Evolutionary conservation across 192 early-diverging fungal species (phyloP).

Genomic region (Coemansia sp.): DNA sequence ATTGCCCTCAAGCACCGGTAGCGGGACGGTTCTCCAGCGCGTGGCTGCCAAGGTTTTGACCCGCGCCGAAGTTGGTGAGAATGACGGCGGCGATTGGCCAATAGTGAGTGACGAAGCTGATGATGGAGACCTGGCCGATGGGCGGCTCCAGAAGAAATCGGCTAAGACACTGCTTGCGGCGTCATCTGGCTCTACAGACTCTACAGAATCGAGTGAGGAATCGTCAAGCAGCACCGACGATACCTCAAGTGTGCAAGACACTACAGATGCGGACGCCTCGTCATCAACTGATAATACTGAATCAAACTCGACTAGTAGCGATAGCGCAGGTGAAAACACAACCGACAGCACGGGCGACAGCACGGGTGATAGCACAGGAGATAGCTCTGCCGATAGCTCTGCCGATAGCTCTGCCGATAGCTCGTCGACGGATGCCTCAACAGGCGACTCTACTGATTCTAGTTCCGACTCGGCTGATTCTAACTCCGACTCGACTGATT

Average conservation of each 20-base stretch:
- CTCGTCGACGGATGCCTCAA: neutral
- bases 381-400: neutral
- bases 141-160: slow-evolving; percentile 10
- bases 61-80: slow-evolving; percentile 21
- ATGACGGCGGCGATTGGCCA: neutral
- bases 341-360: neutral
- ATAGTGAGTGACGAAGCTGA: neutral
- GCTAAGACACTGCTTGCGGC: slow-evolving; percentile 4
- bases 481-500: neutral
- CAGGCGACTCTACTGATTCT: neutral
- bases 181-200: neutral
- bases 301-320: neutral
- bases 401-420: too few species aligned
- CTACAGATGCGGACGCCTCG: neutral
- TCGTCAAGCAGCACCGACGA: slow-evolving; percentile 10
- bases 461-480: too few species aligned
- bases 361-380: neutral
- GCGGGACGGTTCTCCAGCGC: neutral
- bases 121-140: slow-evolving; percentile 3
- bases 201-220: neutral
- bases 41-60: slow-evolving; percentile 15
- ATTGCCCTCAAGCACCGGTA: neutral
- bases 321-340: neutral
- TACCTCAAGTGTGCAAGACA: neutral
- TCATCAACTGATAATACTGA: neutral